Base-by-base conservation (phyloP, 768 basidiomycete species). In the Leucosporidium creatinivorum region DNA sequence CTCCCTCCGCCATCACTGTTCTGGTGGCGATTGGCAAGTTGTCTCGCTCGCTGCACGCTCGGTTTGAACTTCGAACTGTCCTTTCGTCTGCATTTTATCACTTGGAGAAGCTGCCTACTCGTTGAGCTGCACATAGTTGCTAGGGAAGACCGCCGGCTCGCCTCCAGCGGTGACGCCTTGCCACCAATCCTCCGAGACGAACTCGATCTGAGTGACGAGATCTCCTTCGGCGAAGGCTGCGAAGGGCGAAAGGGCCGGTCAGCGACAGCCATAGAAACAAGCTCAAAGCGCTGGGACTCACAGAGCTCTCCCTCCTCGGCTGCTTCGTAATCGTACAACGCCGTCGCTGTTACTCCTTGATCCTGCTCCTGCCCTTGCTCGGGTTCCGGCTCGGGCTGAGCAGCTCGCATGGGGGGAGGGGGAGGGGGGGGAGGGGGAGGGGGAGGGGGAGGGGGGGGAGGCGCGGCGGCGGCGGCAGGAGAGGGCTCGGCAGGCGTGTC, bases 171-270 rank as follows among this genome's bases (percentile, higher is more conserved):
- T 86, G 58, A 85, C 81, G n/a, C 91, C 93, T 68, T 81, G 84
- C 93, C 93, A 96, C 93, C 93, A 96, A 12, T 89, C 82, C 77
- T 91, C 89, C 72, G 87, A 89, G 13, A 90, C 78, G 77, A 90
- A 85, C 78, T 92, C 89, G 57, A 94, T 86, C 69, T 88, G 84
- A 61, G 87, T 84, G 59, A 96, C 86, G 48, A 85, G 78, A 75
- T 93, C 89, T 54, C 90, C 90, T 77, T 94, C 92, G 1, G 80
- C 72, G 33, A 96, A 82, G 63, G 66, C 66, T 67, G 48, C 23
- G 39, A 26, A 1, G 5, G 10, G 9, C 17, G 5, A 25, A 1
- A 13, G n/a, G 10, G 33, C 33, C 5, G 10, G 17, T 54, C 21
- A 54, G 19, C 12, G 21, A 17, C 30, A 36, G 18, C 18, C 12